These are phyloP conservation scores for Puccinia horiana DNA, from an alignment of 1,284 basidiomycete genomes.

Conservation along the genomic window DNA sequence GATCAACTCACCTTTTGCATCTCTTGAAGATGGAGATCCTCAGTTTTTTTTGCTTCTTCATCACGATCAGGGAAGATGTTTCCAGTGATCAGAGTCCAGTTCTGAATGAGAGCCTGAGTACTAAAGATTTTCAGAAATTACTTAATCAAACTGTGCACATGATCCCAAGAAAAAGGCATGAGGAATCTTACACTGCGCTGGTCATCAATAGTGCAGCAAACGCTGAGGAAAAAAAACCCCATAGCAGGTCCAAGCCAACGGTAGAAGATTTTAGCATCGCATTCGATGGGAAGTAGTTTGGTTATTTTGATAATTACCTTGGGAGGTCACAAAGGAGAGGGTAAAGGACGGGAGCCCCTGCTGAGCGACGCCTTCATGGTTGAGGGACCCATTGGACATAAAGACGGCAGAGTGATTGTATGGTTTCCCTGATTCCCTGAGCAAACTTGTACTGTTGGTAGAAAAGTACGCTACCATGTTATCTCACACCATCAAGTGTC, in stretches of 20 bases:
- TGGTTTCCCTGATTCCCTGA: constrained; percentile 17
- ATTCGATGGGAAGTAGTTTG: not conserved
- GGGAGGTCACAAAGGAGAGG: constrained; percentile 42
- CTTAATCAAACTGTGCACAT: not conserved
- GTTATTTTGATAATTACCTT: constrained; percentile 20
- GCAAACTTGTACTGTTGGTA: constrained; percentile 31
- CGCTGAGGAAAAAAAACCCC: constrained; percentile 15
- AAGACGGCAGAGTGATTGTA: constrained; percentile 48
- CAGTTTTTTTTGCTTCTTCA: not conserved
- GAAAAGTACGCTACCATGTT: not conserved
- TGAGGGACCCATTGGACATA: constrained; percentile 36
- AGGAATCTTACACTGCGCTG: constrained; percentile 44
- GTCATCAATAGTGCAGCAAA: constrained; percentile 50
- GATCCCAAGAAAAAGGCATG: not conserved
- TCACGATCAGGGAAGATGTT: constrained; percentile 13
- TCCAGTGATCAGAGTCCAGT: constrained; percentile 42
- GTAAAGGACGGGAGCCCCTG: constrained; percentile 41
- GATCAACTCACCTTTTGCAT: constrained; percentile 37
- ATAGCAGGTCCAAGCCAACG: not conserved
- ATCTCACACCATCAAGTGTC: not conserved
- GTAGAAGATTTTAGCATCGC: not conserved
- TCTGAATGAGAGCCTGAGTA: constrained; percentile 47
- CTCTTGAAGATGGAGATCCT: constrained; percentile 38
- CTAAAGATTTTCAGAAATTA: constrained; percentile 10
- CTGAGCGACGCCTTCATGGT: constrained; percentile 5